A percentile compares a stretch with the other conserved stretches of the same genome.
These are phyloP conservation scores for Aspergillus taichungensis DNA, from an alignment of 495 filamentous ascomycete genomes.

Conservation along the genomic window DNA sequence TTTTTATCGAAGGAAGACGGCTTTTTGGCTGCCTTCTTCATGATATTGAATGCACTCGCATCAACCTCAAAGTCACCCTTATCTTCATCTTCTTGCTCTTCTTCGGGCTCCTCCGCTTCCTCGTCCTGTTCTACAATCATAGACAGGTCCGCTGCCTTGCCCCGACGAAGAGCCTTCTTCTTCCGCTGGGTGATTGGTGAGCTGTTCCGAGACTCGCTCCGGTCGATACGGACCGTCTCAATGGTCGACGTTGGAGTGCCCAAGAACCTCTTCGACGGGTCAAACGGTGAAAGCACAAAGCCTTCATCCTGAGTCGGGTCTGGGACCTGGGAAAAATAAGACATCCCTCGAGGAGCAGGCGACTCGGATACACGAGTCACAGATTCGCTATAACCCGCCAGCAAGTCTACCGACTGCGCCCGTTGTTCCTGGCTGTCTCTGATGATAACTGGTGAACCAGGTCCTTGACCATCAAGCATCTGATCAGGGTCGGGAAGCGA, in stretches of 20 bases:
- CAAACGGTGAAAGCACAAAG: slow-evolving; percentile 54
- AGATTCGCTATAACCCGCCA: slow-evolving; percentile 22
- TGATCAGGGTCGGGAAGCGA: slow-evolving; percentile 46
- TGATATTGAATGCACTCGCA: slow-evolving; percentile 59
- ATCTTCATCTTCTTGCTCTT: too few species aligned
- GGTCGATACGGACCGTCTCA: slow-evolving; percentile 54
- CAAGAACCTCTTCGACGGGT: slow-evolving; percentile 49
- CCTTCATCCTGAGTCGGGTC: slow-evolving; percentile 84
- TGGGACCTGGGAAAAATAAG: slow-evolving; percentile 53
- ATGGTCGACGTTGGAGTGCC: slow-evolving; percentile 57
- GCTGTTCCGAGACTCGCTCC: slow-evolving; percentile 44
- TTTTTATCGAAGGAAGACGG: slow-evolving; percentile 67
- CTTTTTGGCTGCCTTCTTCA: slow-evolving; percentile 59
- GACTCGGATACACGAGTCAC: slow-evolving; percentile 34
- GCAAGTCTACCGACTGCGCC: slow-evolving; percentile 21
- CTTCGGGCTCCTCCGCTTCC: too few species aligned
- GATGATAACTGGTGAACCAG: slow-evolving; percentile 49
- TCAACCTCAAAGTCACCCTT: slow-evolving; percentile 32
- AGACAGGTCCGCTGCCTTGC: slow-evolving; percentile 23
- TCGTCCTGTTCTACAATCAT: slow-evolving; percentile 35
- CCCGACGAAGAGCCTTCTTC: slow-evolving; percentile 48
- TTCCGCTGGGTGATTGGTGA: slow-evolving; percentile 54
- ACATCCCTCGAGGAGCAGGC: slow-evolving; percentile 33
- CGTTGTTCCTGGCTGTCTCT: slow-evolving; percentile 53
- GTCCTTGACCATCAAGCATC: slow-evolving; percentile 30